phyloP scores from a whole-genome alignment of 192 early-diverging fungal genomes.

The Entomortierella chlamydospora region DNA sequence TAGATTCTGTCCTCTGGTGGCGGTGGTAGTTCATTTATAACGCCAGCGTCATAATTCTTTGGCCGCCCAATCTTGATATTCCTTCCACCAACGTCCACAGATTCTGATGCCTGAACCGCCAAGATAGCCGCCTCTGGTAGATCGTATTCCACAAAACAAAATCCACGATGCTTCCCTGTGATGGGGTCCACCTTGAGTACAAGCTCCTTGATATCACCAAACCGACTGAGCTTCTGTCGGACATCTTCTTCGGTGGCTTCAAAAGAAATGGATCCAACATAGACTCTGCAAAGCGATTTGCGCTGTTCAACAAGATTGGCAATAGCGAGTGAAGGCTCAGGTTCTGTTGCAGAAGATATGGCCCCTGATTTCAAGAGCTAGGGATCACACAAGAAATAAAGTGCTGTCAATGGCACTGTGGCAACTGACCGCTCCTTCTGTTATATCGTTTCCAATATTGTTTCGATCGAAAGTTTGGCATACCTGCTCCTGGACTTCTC shows the following conservation, averaged over 20 bases:
- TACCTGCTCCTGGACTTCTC: conserved; percentile 48
- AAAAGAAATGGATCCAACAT: conserved; percentile 90
- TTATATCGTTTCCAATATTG: neutral
- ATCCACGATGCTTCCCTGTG: conserved; percentile 86
- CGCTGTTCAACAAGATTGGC: conserved; percentile 42
- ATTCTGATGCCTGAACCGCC: conserved; percentile 84
- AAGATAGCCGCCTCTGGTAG: conserved; percentile 86
- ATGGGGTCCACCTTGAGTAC: conserved; percentile 84
- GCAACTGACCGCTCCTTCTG: too few relatives aligned
- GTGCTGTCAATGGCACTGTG: too few relatives aligned
- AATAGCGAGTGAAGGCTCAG: conserved; percentile 41
- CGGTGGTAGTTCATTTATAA: conserved; percentile 69
- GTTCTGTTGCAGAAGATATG: conserved; percentile 27
- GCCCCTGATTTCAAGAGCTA: conserved; percentile 36
- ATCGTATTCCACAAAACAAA: conserved; percentile 92
- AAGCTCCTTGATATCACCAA: conserved; percentile 79
- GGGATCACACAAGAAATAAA: neutral
- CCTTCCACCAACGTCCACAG: conserved; percentile 84
- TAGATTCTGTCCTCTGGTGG: conserved; percentile 79
- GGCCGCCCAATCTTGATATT: conserved; percentile 86
- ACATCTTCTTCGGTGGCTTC: conserved; percentile 86
- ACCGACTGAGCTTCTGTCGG: conserved; percentile 80
- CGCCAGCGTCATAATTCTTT: conserved; percentile 79
- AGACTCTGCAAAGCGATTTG: conserved; percentile 64
- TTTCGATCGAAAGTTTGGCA: neutral